phyloP scores from a whole-genome alignment of 2,329 filamentous ascomycete species.

The Stachybotrys elegans region DNA sequence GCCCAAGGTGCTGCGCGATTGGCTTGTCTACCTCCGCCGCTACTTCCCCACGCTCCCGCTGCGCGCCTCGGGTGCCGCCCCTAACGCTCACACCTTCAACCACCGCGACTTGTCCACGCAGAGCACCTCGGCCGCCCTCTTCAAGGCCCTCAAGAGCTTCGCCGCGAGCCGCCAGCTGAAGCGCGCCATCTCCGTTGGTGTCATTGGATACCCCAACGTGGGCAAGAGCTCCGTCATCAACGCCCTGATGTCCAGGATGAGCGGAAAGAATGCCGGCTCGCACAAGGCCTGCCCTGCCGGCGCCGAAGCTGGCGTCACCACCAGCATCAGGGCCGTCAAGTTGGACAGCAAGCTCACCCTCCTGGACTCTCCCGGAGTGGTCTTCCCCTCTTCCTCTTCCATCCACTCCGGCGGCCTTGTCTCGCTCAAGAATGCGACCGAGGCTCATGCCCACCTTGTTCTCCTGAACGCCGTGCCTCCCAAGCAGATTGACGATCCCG shows the following conservation, averaged over 20 bases:
- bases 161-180: conserved; percentile 80
- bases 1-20: conserved; percentile 72
- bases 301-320: conserved; percentile 89
- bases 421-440: conserved; percentile 54
- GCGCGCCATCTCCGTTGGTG: conserved; percentile 83
- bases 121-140: conserved; percentile 77
- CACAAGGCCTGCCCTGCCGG: conserved; percentile 74
- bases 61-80: conserved; percentile 73
- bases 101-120: conserved; percentile 85
- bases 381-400: conserved; percentile 68
- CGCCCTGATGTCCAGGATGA: conserved; percentile 73
- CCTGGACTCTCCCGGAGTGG: conserved; percentile 89
- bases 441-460: conserved; percentile 78
- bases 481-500: conserved; percentile 87
- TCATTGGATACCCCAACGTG: conserved; percentile 94
- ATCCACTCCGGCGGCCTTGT: conserved; percentile 34
- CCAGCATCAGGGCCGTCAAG: conserved; percentile 82
- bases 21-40: conserved; percentile 77
- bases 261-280: conserved; percentile 53
- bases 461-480: conserved; percentile 89
- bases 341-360: conserved; percentile 91
- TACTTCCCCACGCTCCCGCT: conserved; percentile 91
- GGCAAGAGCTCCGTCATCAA: conserved; percentile 98
- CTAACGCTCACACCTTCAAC: conserved; percentile 87
- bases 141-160: conserved; percentile 86